phyloP scores from a whole-genome alignment of 2,329 filamentous ascomycete genomes.

The Aureobasidium sp. region DNA sequence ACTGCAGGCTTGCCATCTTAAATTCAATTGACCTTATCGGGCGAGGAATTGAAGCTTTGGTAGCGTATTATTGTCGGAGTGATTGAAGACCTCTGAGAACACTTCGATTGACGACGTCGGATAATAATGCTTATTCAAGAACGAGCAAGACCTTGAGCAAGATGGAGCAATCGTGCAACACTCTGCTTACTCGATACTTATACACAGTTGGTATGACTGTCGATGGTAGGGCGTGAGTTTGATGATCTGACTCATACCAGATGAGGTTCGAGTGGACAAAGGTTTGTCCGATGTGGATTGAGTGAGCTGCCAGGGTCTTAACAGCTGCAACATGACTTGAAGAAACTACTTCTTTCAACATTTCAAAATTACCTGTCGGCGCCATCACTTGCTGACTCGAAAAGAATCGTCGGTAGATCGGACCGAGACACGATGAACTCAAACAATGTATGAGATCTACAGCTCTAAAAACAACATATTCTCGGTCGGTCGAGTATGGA shows the following conservation, averaged over 20 bases:
- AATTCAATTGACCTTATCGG: background rate
- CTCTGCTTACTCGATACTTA: background rate
- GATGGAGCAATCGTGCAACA: background rate
- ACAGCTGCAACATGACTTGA: background rate
- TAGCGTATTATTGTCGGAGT: background rate
- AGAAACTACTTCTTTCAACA: background rate
- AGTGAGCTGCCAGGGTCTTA: background rate
- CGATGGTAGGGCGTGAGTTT: background rate
- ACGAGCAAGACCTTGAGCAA: background rate
- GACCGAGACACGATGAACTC: background rate
- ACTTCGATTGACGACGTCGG: background rate
- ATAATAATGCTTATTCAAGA: no score
- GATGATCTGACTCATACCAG: background rate
- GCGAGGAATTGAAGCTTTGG: background rate
- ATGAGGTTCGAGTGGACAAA: background rate
- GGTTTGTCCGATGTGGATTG: background rate
- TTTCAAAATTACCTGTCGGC: background rate
- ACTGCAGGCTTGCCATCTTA: slow-evolving; percentile 19
- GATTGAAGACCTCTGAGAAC: background rate
- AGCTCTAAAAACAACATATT: background rate
- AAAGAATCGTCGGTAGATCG: background rate
- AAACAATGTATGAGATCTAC: background rate
- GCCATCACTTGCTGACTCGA: background rate
- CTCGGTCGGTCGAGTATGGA: background rate
- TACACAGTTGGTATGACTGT: background rate